Evolutionary conservation across 2,329 filamentous ascomycete species (phyloP).

Genomic region (Curvularia hawaiiensis): DNA sequence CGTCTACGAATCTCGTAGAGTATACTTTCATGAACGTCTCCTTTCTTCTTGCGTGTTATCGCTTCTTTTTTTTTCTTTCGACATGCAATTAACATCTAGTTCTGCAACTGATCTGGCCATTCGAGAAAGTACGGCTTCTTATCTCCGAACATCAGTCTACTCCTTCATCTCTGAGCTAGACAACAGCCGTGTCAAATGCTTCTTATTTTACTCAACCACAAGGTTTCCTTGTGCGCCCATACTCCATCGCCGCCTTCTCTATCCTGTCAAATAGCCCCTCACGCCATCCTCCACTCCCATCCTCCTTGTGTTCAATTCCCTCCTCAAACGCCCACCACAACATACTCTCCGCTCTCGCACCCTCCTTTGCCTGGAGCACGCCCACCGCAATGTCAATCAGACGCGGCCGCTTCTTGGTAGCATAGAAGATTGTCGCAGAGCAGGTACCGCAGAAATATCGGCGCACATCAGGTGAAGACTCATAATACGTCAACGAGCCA

Average conservation of each 20-base stretch:
- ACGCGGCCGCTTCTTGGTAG: slow-evolving; percentile 45
- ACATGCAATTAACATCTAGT: background rate
- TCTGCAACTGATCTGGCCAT: background rate
- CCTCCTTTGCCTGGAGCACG: slow-evolving; percentile 51
- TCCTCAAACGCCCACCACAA: slow-evolving; percentile 52
- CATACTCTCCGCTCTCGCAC: slow-evolving; percentile 54
- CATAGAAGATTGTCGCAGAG: slow-evolving; percentile 56
- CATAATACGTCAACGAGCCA: slow-evolving; percentile 53
- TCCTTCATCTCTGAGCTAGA: background rate
- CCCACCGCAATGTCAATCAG: slow-evolving; percentile 55
- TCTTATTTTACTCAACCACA: background rate
- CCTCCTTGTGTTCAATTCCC: slow-evolving; percentile 26
- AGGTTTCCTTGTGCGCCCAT: slow-evolving; percentile 39
- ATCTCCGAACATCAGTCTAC: background rate
- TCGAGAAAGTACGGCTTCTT: background rate
- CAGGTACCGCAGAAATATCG: slow-evolving; percentile 58
- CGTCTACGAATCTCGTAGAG: background rate
- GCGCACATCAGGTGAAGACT: slow-evolving; percentile 53
- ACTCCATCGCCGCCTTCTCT: slow-evolving; percentile 45
- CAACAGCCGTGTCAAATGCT: background rate
- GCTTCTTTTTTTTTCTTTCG: background rate
- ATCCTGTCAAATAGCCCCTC: slow-evolving; percentile 41
- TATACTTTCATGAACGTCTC: background rate
- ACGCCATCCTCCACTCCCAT: slow-evolving; percentile 52
- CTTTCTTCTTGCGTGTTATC: background rate